These are phyloP conservation scores for Ascoidea asiatica DNA, from an alignment of 805 yeast species.

Conservation along the genomic window DNA sequence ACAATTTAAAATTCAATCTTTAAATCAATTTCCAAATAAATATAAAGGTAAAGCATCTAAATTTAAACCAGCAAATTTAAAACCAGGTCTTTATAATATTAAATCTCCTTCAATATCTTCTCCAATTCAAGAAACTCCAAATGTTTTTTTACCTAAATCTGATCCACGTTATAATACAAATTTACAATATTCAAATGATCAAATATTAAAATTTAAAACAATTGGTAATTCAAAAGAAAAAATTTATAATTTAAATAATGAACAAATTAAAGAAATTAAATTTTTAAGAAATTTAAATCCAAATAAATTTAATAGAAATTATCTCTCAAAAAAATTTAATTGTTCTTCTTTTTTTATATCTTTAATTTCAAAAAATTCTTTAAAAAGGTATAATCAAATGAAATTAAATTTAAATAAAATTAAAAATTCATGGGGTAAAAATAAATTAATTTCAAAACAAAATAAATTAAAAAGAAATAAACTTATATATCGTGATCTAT, in stretches of 20 bases:
- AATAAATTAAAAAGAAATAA: slow-evolving; percentile 47
- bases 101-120: slow-evolving; percentile 10
- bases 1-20: too few species aligned
- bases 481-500: slow-evolving; percentile 44
- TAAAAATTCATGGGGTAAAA: slow-evolving; percentile 34
- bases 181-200: slow-evolving; percentile 21
- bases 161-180: slow-evolving; percentile 40
- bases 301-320: slow-evolving; percentile 44
- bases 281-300: slow-evolving; percentile 46
- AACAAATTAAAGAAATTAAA: slow-evolving; percentile 43
- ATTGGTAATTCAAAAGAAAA: slow-evolving; percentile 22
- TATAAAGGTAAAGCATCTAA: slow-evolving; percentile 7
- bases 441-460: slow-evolving; percentile 32
- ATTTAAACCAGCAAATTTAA: slow-evolving; percentile 8
- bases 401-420: slow-evolving; percentile 28
- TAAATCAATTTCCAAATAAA: slow-evolving; percentile 1
- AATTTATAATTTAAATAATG: slow-evolving; percentile 42
- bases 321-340: slow-evolving; percentile 44
- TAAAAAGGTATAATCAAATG: slow-evolving; percentile 31
- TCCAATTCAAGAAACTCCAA: slow-evolving; percentile 35
- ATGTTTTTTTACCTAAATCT: slow-evolving; percentile 46
- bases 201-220: slow-evolving; percentile 22
- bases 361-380: slow-evolving; percentile 32
- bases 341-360: slow-evolving; percentile 41
- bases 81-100: slow-evolving; percentile 10